phyloP scores from a whole-genome alignment of 768 basidiomycete species.

The Trametes elegans region DNA sequence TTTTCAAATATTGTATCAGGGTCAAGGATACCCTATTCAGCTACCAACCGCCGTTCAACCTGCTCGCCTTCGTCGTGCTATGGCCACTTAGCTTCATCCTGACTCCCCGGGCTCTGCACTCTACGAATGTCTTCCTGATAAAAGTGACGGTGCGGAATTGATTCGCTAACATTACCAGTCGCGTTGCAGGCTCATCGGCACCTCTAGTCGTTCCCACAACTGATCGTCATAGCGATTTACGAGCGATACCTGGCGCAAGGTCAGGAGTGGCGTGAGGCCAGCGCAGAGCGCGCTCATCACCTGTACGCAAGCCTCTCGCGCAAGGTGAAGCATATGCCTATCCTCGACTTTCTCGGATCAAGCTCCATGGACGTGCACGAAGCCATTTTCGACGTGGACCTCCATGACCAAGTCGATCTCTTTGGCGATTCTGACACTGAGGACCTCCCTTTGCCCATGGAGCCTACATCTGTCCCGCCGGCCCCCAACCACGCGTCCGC shows the following conservation, averaged over 20 bases:
- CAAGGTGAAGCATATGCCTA: slow-evolving; percentile 68
- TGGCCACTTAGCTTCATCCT: slow-evolving; percentile 77
- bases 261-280: slow-evolving; percentile 47
- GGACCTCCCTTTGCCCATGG: slow-evolving; percentile 7
- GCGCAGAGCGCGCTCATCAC: slow-evolving; percentile 50
- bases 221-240: slow-evolving; percentile 74
- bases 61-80: slow-evolving; percentile 75
- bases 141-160: slow-evolving; percentile 59
- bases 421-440: slow-evolving; percentile 54
- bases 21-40: slow-evolving; percentile 91
- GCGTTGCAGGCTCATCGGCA: not conserved
- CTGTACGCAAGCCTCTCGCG: slow-evolving; percentile 68
- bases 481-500: slow-evolving; percentile 5
- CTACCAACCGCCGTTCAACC: slow-evolving; percentile 89
- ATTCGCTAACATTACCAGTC: not conserved
- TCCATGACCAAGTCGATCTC: slow-evolving; percentile 43
- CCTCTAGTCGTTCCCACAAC: slow-evolving; percentile 66
- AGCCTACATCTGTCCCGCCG: slow-evolving; percentile 16
- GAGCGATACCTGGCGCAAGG: slow-evolving; percentile 67
- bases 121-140: slow-evolving; percentile 83
- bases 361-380: slow-evolving; percentile 66
- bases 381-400: slow-evolving; percentile 75
- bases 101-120: slow-evolving; percentile 76
- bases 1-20: slow-evolving; percentile 37
- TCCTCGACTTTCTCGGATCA: slow-evolving; percentile 76